A percentile compares a stretch with the other conserved stretches of the same genome.
Evolutionary conservation across 352 stramenopile species (phyloP).

Genomic region (Phytophthora megakarya): DNA sequence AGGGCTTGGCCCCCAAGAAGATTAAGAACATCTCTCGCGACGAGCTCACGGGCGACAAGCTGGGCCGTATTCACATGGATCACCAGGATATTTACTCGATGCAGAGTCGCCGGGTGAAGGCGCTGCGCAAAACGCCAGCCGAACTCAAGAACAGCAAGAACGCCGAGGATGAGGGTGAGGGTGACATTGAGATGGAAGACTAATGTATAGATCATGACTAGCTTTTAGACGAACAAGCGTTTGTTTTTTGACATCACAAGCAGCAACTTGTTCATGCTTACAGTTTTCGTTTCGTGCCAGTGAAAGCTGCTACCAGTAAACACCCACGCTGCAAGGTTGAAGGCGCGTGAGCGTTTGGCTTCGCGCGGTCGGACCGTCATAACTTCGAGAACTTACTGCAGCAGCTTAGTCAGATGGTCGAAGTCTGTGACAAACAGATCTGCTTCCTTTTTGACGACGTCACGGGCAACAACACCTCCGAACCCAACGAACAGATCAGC

Average conservation of each 20-base stretch:
- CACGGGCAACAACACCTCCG: slow-evolving; percentile 94
- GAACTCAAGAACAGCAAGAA: slow-evolving; percentile 72
- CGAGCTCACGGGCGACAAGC: slow-evolving; percentile 97
- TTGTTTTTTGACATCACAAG: slow-evolving; percentile 32
- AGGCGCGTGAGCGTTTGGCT: background rate
- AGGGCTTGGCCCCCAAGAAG: slow-evolving; percentile 93
- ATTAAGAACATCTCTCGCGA: slow-evolving; percentile 98
- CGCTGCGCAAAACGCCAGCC: slow-evolving; percentile 86
- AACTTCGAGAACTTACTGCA: slow-evolving; percentile 35
- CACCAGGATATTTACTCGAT: slow-evolving; percentile 97
- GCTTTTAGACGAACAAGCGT: slow-evolving; percentile 42
- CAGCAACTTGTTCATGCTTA: slow-evolving; percentile 25
- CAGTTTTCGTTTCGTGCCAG: background rate
- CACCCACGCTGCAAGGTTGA: background rate
- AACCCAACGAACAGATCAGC: slow-evolving; percentile 98
- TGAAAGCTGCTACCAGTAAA: slow-evolving; percentile 8
- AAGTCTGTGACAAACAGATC: slow-evolving; percentile 99
- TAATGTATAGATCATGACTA: slow-evolving; percentile 46
- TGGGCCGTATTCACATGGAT: slow-evolving; percentile 98
- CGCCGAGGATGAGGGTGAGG: slow-evolving; percentile 31
- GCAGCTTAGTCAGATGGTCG: slow-evolving; percentile 78
- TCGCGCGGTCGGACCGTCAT: background rate
- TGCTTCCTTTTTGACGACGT: slow-evolving; percentile 93
- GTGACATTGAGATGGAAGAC: slow-evolving; percentile 61
- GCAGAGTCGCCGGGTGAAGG: slow-evolving; percentile 95